Evolutionary conservation across 805 yeast species (phyloP).

Genomic region (Sungouiozyma ichnusensis): DNA sequence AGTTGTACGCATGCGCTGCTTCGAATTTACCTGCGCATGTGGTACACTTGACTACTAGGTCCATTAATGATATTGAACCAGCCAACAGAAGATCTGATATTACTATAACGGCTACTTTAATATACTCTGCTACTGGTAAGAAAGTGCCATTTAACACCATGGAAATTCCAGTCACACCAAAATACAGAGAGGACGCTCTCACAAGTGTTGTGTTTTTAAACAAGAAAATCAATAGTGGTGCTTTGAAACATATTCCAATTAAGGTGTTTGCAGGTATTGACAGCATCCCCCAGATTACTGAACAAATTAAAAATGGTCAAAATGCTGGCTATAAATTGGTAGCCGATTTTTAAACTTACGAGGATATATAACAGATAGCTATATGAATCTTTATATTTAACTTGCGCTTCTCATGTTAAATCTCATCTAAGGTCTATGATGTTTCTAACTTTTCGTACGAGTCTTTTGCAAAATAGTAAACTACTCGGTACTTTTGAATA

Average conservation of each 20-base stretch:
- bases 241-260: slow-evolving; percentile 25
- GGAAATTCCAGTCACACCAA: slow-evolving; percentile 13
- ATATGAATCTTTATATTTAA: no score
- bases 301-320: slow-evolving; percentile 16
- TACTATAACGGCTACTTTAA: slow-evolving; percentile 24
- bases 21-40: slow-evolving; percentile 24
- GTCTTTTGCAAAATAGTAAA: no score
- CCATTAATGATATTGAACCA: slow-evolving; percentile 7
- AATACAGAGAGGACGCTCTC: slow-evolving; percentile 13
- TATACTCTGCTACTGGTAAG: slow-evolving; percentile 30
- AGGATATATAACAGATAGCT: no score
- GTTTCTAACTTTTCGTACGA: no score
- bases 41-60: slow-evolving; percentile 21
- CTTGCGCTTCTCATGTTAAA: no score
- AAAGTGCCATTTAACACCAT: slow-evolving; percentile 19
- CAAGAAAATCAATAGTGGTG: slow-evolving; percentile 13
- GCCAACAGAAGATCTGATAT: slow-evolving; percentile 25
- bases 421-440: no score
- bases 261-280: slow-evolving; percentile 21
- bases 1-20: slow-evolving; percentile 26
- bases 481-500: no score
- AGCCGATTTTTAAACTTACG: slow-evolving; percentile 10
- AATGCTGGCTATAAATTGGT: slow-evolving; percentile 25
- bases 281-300: slow-evolving; percentile 15
- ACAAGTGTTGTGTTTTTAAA: slow-evolving; percentile 15